These are phyloP conservation scores for Cynanchum wilfordii DNA, from an alignment of 257 asterid genomes.

Conservation along the genomic window DNA sequence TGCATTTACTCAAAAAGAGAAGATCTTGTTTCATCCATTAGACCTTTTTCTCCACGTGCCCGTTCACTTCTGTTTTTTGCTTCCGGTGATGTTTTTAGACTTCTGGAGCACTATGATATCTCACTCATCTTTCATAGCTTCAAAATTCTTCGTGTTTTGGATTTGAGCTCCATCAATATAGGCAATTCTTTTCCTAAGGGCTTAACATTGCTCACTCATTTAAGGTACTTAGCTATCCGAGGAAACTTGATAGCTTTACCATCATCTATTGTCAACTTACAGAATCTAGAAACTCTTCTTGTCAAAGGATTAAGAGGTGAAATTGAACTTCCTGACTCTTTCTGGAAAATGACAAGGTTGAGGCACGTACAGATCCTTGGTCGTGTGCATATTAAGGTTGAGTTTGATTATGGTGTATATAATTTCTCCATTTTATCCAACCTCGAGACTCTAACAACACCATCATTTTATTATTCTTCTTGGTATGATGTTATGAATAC, in stretches of 20 bases:
- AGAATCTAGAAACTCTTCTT: background rate
- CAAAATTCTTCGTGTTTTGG: background rate
- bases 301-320: background rate
- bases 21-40: background rate
- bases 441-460: background rate
- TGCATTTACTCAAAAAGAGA: background rate
- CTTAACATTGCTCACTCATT: background rate
- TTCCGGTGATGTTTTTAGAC: background rate
- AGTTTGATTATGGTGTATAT: background rate
- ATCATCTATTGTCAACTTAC: background rate
- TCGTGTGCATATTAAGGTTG: background rate
- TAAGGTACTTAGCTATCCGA: background rate
- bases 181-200: background rate
- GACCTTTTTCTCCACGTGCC: background rate
- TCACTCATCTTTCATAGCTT: background rate
- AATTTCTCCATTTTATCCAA: background rate
- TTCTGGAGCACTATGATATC: background rate
- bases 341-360: background rate
- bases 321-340: background rate
- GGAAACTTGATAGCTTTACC: background rate
- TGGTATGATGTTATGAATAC: background rate
- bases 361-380: background rate
- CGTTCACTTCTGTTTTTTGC: conserved; percentile 4
- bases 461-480: background rate
- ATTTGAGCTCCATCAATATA: background rate